Evolutionary conservation across 2,329 filamentous ascomycete species (phyloP).

Genomic region (Lasiodiplodia gonubiensis): DNA sequence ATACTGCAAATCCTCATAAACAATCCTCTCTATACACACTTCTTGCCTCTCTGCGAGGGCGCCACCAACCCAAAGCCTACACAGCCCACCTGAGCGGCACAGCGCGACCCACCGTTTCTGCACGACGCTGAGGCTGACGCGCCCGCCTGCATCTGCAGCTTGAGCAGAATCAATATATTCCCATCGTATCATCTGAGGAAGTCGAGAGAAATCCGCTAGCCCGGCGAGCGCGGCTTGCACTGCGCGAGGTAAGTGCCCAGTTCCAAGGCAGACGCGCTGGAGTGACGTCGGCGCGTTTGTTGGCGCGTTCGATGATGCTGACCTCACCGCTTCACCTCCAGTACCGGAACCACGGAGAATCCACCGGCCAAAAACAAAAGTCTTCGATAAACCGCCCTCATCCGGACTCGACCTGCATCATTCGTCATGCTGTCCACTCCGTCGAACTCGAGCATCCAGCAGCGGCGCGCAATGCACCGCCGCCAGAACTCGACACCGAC

Average conservation of each 20-base stretch:
- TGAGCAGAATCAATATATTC: conserved; percentile 20
- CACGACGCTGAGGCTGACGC: conserved; percentile 25
- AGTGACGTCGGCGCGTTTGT: conserved; percentile 16
- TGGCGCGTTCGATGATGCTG: conserved; percentile 15
- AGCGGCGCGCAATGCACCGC: conserved; percentile 76
- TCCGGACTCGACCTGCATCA: conserved; percentile 73
- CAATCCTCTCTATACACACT: conserved; percentile 15
- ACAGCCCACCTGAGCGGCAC: conserved; percentile 13
- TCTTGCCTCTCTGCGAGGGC: not conserved
- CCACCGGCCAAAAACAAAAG: conserved; percentile 15
- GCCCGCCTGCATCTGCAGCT: conserved; percentile 25
- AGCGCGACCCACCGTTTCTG: conserved; percentile 16
- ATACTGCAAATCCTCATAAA: conserved; percentile 27
- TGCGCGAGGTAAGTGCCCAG: conserved; percentile 67
- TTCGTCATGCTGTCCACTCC: conserved; percentile 77
- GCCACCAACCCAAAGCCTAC: not conserved
- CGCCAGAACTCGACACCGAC: conserved; percentile 87
- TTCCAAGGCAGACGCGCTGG: not conserved
- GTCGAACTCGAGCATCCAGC: conserved; percentile 73
- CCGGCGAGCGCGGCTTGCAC: conserved; percentile 82
- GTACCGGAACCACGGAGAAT: conserved; percentile 43
- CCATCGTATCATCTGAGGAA: conserved; percentile 13
- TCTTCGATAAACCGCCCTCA: conserved; percentile 36
- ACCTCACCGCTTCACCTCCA: conserved; percentile 37
- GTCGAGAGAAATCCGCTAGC: conserved; percentile 45